These are phyloP conservation scores for Xylaria hypoxylon DNA, from an alignment of 2,329 filamentous ascomycete genomes.

Conservation along the genomic window DNA sequence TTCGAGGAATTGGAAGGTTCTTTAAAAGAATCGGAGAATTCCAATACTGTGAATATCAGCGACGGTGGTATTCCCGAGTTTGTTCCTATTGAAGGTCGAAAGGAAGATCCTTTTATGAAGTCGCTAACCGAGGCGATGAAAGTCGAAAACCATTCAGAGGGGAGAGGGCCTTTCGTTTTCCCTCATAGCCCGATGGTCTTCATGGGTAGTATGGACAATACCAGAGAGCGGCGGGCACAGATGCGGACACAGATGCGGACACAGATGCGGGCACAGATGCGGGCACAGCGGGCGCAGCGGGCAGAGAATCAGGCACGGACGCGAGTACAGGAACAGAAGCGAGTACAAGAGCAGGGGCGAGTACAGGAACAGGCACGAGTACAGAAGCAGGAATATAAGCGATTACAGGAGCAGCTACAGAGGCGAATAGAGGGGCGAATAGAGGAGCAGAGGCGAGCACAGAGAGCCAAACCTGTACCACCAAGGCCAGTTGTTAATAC, in stretches of 20 bases:
- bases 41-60: background rate
- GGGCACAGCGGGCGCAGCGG: too few species aligned
- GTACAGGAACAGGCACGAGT: too few species aligned
- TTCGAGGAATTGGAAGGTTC: too few species aligned
- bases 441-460: background rate
- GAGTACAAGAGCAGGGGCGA: too few species aligned
- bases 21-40: too few species aligned
- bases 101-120: background rate
- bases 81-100: slow-evolving; percentile 1
- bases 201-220: background rate
- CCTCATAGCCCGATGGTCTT: slow-evolving; percentile 18
- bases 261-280: too few species aligned
- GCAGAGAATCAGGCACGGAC: too few species aligned
- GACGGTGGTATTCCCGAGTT: background rate
- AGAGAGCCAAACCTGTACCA: background rate
- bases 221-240: background rate
- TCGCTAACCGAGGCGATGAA: background rate
- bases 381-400: too few species aligned
- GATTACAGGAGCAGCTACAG: too few species aligned
- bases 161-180: slow-evolving; percentile 21
- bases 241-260: too few species aligned
- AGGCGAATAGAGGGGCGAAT: too few species aligned
- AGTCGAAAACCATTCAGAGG: slow-evolving; percentile 7
- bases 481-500: background rate
- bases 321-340: too few species aligned